These are phyloP conservation scores for Elymus sibiricus DNA, from an alignment of 176 grass and related monocot species.

Conservation along the genomic window DNA sequence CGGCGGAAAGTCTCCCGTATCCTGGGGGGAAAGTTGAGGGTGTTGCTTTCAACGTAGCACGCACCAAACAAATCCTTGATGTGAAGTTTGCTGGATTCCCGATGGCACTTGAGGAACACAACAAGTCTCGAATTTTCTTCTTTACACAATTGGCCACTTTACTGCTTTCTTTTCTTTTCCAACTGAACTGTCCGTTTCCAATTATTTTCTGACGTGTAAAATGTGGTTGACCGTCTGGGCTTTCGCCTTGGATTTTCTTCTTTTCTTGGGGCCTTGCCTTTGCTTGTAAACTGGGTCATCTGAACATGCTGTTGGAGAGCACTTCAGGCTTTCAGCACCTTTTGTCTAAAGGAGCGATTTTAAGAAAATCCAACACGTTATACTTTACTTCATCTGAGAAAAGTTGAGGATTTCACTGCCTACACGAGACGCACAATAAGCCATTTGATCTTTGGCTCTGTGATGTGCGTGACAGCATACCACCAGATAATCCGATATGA, in stretches of 20 bases:
- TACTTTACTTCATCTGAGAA: neutral
- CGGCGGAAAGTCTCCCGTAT: neutral
- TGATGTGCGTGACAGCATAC: neutral
- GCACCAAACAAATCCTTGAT: neutral
- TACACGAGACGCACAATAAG: neutral
- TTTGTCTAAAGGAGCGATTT: neutral
- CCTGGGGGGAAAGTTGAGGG: neutral
- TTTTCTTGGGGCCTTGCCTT: neutral
- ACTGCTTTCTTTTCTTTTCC: neutral
- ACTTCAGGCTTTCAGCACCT: neutral
- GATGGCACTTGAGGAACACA: neutral
- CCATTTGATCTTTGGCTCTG: neutral
- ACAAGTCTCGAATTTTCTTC: neutral
- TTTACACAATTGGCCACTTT: neutral
- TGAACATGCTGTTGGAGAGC: neutral
- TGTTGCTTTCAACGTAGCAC: constrained; percentile 21
- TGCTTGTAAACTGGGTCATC: neutral
- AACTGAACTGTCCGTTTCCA: neutral
- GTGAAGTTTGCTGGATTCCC: neutral
- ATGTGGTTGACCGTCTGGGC: neutral
- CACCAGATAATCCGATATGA: neutral
- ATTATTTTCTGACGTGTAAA: neutral
- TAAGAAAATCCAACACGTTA: neutral
- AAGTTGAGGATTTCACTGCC: neutral
- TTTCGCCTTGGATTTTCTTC: neutral